Evolutionary conservation across 2,329 filamentous ascomycete species (phyloP).

Genomic region (Aciculosporium take): DNA sequence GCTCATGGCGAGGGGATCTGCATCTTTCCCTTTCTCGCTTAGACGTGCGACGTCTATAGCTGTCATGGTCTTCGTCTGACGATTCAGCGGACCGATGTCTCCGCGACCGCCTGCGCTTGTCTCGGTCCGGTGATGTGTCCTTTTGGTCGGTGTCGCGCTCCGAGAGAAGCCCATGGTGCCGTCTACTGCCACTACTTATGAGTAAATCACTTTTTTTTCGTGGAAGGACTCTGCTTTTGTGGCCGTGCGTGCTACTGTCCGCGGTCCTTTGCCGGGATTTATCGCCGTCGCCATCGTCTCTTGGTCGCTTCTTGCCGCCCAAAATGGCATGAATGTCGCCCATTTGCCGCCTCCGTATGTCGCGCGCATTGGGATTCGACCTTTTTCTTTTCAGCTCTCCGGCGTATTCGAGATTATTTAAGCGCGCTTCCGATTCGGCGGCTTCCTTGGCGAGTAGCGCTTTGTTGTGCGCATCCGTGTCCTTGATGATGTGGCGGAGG

Average conservation of each 20-base stretch:
- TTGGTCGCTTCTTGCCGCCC: slow-evolving; percentile 25
- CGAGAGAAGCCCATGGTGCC: slow-evolving; percentile 14
- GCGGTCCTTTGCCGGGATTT: slow-evolving; percentile 5
- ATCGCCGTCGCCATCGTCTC: slow-evolving; percentile 4
- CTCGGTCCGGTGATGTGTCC: slow-evolving; percentile 3
- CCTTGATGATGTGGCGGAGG: slow-evolving; percentile 72
- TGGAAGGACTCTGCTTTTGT: neutral
- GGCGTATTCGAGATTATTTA: slow-evolving; percentile 44
- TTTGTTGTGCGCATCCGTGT: slow-evolving; percentile 80
- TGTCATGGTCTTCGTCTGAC: neutral
- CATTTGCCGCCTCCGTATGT: slow-evolving; percentile 43
- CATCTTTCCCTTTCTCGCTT: slow-evolving; percentile 9
- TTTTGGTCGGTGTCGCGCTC: slow-evolving; percentile 10
- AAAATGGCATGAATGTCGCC: slow-evolving; percentile 47
- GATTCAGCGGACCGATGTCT: neutral
- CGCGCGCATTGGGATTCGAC: slow-evolving; percentile 30
- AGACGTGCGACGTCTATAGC: slow-evolving; percentile 7
- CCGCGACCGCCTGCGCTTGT: slow-evolving; percentile 1
- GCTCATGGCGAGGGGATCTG: slow-evolving; percentile 14
- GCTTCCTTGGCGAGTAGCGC: slow-evolving; percentile 73
- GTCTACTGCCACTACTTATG: neutral
- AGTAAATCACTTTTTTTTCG: neutral
- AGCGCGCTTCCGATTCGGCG: slow-evolving; percentile 58
- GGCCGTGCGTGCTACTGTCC: slow-evolving; percentile 9
- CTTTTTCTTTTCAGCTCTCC: slow-evolving; percentile 30